Conservation (phyloP, 2,329 filamentous ascomycete species). For the Claviceps digitariae region DNA sequence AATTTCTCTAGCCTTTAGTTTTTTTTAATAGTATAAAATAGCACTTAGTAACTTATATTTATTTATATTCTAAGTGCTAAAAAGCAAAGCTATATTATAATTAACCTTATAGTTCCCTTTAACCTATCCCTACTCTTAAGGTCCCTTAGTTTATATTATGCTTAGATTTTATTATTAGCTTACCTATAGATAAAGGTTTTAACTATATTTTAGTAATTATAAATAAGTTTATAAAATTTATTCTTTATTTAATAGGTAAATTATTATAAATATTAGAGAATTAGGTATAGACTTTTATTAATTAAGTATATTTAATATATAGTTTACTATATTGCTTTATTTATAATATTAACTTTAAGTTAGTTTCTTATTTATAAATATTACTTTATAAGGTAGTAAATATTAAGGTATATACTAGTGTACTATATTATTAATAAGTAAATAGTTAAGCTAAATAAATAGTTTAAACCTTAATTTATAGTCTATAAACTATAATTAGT, state of each 20-base stretch:
- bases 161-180: too few species aligned
- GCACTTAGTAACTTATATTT: neutral
- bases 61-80: neutral
- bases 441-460: neutral
- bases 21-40: neutral
- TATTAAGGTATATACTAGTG: neutral
- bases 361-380: neutral
- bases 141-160: neutral
- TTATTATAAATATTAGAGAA: too few species aligned
- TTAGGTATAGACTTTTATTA: too few species aligned
- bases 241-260: too few species aligned
- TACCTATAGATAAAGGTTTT: too few species aligned
- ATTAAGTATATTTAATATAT: neutral
- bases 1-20: neutral
- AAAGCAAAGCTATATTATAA: neutral
- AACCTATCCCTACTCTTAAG: neutral
- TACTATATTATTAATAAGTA: neutral
- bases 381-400: neutral
- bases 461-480: neutral
- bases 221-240: too few species aligned
- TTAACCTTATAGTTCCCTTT: neutral
- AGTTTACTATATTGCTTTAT: neutral
- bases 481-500: neutral
- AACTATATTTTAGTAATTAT: too few species aligned
- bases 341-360: neutral